Percentiles rank a stretch among this genome's conserved stretches.
Conservation (phyloP, 257 asterid species). For the Solanum chmielewskii region DNA sequence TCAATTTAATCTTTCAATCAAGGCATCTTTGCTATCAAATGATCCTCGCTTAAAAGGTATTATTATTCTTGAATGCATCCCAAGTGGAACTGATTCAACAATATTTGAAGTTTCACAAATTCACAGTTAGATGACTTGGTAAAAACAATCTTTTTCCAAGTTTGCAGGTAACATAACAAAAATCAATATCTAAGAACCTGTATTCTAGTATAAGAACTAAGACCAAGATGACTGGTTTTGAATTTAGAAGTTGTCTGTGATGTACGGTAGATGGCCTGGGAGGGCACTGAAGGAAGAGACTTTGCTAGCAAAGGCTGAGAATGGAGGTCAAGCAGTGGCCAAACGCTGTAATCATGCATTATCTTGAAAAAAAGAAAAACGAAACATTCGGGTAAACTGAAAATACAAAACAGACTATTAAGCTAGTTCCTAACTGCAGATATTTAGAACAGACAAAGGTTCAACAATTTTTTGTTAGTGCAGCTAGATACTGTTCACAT, state of each 20-base stretch:
- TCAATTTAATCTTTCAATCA: background rate
- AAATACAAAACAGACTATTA: background rate
- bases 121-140: background rate
- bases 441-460: background rate
- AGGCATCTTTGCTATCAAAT: background rate
- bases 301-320: background rate
- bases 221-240: background rate
- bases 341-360: background rate
- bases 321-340: background rate
- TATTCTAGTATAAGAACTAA: background rate
- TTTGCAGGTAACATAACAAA: background rate
- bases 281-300: background rate
- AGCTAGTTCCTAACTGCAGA: background rate
- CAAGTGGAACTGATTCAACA: background rate
- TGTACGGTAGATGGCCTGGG: background rate
- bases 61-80: background rate
- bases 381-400: background rate
- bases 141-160: background rate
- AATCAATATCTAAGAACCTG: background rate
- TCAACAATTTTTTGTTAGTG: background rate
- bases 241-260: background rate
- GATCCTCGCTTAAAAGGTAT: background rate
- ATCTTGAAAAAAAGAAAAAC: background rate
- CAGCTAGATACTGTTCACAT: background rate
- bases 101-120: background rate